Evolutionary conservation across 768 basidiomycete genomes (phyloP), one percentile per base, ranked within the genome.

Genomic region (Mycena amicta): DNA sequence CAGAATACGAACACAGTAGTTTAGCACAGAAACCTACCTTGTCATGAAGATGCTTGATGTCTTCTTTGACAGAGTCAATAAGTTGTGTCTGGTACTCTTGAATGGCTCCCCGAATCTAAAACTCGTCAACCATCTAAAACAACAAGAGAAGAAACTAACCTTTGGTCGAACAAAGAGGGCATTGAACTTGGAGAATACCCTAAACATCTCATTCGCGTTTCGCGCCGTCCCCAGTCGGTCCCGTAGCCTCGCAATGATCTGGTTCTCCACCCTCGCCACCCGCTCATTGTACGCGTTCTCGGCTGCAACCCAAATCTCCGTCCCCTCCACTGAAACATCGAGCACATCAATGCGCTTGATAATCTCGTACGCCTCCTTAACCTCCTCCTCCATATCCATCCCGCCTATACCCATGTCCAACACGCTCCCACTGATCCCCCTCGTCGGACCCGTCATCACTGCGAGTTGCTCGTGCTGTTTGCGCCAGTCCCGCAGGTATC

Each of bases 141-240:
- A n/a, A 27, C 49, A 12, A 52, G 3, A n/a, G 43, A 22, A 5
- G 25, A 50, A 39, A 61, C 77, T 30, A 43, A 94, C 94, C 86
- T 98, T 97, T 8, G 94, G 95, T 59, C 96, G 80, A 31, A 98
- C 95, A 69, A 98, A 97, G 31, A 98, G 75, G 0, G 95, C 92
- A 70, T 99, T 98, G 80, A 98, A 98, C 74, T 96, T 96, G 18
- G 93, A 95, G 74, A 99, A 98, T 45, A 98, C 96, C 52, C 96
- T 83, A 76, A 99, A 98, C 97, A 98, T 99, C 76, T 98, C 97
- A 71, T 97, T 96, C 16, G 97, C 96, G 71, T 98, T 99, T 29
- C 95, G 79, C 23, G 97, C 97, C 16, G 94, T 96, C 15, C 94
- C 97, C 12, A 98, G 80, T 57, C 93, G 82, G 73, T 98, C 96